Conservation (phyloP, 148 eudicot species). For the Chenopodium suecicum region DNA sequence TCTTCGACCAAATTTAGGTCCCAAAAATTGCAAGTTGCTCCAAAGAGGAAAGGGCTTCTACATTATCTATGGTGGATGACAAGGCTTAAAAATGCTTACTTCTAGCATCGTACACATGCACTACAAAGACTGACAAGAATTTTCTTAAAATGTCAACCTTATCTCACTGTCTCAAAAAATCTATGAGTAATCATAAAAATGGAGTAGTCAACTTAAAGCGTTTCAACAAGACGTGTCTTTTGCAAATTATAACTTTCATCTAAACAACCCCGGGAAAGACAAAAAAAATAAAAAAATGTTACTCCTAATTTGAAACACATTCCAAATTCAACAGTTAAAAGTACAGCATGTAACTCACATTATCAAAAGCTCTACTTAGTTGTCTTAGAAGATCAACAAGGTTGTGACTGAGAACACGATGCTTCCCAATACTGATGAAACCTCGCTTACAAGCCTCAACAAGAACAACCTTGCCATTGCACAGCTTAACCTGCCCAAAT, state of each 20-base stretch:
- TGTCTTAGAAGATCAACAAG: slow-evolving; percentile 93
- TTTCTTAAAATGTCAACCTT: background rate
- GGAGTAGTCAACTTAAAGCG: background rate
- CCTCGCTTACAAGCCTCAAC: slow-evolving; percentile 91
- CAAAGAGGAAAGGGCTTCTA: too few species aligned
- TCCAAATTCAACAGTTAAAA: slow-evolving; percentile 12
- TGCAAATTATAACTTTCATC: too few species aligned
- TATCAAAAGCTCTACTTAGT: slow-evolving; percentile 91
- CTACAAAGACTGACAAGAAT: background rate
- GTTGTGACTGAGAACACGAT: slow-evolving; percentile 77
- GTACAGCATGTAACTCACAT: slow-evolving; percentile 45
- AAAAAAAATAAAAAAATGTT: too few species aligned
- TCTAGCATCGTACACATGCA: background rate
- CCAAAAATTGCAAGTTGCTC: background rate
- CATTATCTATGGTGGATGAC: too few species aligned
- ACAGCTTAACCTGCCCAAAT: slow-evolving; percentile 72
- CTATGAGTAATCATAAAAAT: background rate
- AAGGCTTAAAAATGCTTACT: background rate
- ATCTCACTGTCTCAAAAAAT: background rate
- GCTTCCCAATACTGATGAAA: slow-evolving; percentile 77
- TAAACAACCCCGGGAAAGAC: background rate
- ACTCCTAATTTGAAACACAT: background rate
- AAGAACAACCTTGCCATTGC: slow-evolving; percentile 80
- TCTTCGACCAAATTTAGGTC: background rate
- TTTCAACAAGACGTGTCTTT: background rate